Conservation (phyloP, 2,329 filamentous ascomycete genomes). For the Penicillium decumbens region DNA sequence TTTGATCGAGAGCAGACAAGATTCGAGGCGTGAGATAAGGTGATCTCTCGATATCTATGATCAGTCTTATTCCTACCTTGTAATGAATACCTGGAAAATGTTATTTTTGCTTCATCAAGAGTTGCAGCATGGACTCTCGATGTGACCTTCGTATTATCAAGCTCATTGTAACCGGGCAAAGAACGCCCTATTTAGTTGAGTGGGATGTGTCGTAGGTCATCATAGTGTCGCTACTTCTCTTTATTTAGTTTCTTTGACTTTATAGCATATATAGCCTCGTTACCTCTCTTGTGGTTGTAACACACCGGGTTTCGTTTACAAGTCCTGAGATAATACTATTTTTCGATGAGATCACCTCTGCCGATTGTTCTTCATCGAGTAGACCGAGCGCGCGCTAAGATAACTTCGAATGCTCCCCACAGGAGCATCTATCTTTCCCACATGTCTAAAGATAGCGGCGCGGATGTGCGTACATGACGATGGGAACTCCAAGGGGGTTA, state of each 20-base stretch:
- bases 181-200: background rate
- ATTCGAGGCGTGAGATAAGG: background rate
- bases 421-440: background rate
- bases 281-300: too few relatives aligned
- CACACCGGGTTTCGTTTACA: too few relatives aligned
- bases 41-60: background rate
- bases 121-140: background rate
- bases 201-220: background rate
- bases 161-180: background rate
- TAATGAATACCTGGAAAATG: background rate
- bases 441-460: background rate
- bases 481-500: background rate
- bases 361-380: background rate
- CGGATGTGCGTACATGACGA: background rate
- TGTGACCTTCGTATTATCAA: background rate
- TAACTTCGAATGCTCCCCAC: background rate
- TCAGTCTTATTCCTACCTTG: background rate
- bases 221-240: too few relatives aligned
- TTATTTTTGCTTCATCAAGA: background rate
- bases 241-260: too few relatives aligned
- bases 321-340: too few relatives aligned
- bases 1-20: background rate
- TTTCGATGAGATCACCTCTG: too few relatives aligned
- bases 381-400: background rate
- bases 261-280: too few relatives aligned